A percentile compares a stretch with the other conserved stretches of the same genome.
These are phyloP conservation scores for Fusarium scirpi DNA, from an alignment of 2,329 filamentous ascomycete species.

Conservation along the genomic window DNA sequence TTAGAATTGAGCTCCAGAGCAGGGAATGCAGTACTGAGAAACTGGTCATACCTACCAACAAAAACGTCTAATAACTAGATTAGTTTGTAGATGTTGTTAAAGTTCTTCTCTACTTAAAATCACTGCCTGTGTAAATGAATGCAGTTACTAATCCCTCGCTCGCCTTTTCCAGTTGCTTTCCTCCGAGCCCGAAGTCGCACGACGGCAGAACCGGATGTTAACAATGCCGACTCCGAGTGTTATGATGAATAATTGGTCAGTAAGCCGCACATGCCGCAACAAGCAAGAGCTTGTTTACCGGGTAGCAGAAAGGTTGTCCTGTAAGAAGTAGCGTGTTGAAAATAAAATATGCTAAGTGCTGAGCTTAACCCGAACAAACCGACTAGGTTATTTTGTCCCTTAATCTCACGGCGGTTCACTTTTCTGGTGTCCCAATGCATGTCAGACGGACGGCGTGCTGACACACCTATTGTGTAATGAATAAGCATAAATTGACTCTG, in stretches of 20 bases:
- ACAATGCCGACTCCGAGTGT: background rate
- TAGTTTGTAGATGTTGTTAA: background rate
- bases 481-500: background rate
- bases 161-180: background rate
- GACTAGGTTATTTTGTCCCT: background rate
- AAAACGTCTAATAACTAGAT: background rate
- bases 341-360: background rate
- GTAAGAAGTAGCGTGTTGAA: background rate
- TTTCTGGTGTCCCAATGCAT: background rate
- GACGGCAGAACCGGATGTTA: background rate
- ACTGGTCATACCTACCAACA: background rate
- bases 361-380: too few relatives aligned
- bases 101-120: too few relatives aligned
- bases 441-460: background rate
- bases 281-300: background rate
- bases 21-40: background rate
- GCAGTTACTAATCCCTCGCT: background rate
- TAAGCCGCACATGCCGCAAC: background rate
- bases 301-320: background rate
- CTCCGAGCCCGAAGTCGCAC: background rate
- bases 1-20: background rate
- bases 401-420: background rate
- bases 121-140: rapidly evolving
- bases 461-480: background rate
- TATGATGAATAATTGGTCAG: background rate